Evolutionary conservation across 495 filamentous ascomycete species (phyloP).

Genomic region (Penicillium mononematosum): DNA sequence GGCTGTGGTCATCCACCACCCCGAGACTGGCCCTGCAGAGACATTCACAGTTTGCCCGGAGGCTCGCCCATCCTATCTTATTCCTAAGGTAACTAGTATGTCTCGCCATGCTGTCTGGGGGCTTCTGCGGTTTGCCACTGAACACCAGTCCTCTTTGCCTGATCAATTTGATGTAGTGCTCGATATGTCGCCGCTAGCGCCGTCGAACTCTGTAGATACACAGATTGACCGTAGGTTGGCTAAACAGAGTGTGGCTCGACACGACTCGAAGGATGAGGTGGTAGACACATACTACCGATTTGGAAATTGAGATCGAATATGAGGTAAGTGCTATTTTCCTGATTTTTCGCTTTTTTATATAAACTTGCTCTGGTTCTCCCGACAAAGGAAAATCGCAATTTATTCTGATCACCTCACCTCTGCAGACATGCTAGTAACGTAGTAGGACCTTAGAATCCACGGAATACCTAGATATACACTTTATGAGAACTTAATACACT

Average conservation of each 20-base stretch:
- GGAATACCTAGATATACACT: too few relatives aligned
- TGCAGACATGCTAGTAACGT: too few relatives aligned
- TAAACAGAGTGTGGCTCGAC: neutral
- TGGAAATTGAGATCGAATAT: neutral
- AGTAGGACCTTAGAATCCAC: too few relatives aligned
- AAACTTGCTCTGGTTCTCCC: neutral
- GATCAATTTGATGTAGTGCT: neutral
- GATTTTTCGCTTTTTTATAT: neutral
- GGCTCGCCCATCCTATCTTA: neutral
- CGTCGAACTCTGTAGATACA: neutral
- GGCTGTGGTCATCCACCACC: neutral
- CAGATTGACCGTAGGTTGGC: neutral
- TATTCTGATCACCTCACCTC: neutral
- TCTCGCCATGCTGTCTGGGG: neutral
- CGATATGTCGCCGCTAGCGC: neutral
- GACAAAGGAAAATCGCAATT: neutral
- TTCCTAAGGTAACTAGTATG: neutral
- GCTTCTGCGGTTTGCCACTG: neutral
- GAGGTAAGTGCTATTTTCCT: neutral
- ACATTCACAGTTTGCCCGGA: neutral
- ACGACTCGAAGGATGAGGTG: neutral
- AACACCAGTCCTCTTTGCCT: neutral
- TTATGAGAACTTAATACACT: too few relatives aligned
- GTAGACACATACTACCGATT: neutral
- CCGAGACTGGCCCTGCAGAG: neutral